These are phyloP conservation scores for Calonectria ilicicola DNA, from an alignment of 2,329 filamentous ascomycete genomes.

Conservation along the genomic window DNA sequence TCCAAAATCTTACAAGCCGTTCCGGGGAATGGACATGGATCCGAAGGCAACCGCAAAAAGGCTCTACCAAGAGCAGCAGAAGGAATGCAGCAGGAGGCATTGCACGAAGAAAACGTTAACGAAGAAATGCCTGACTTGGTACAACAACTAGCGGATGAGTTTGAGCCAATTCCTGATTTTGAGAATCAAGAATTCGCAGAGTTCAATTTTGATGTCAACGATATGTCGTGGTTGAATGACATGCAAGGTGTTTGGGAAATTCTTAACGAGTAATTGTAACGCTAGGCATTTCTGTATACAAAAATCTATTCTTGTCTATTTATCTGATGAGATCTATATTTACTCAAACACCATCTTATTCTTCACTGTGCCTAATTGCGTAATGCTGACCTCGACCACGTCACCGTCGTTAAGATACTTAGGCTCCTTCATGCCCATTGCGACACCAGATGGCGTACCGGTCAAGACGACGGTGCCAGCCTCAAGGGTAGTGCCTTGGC, in stretches of 20 bases:
- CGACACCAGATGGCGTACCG: conserved; percentile 61
- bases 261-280: conserved; percentile 34
- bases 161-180: conserved; percentile 36
- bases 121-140: neutral
- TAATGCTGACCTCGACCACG: conserved; percentile 57
- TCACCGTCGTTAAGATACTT: conserved; percentile 57
- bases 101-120: conserved; percentile 16
- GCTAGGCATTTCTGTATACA: neutral
- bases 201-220: conserved; percentile 46
- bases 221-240: conserved; percentile 50
- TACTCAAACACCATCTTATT: conserved; percentile 55
- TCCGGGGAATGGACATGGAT: neutral
- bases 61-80: neutral
- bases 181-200: conserved; percentile 40
- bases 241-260: conserved; percentile 48
- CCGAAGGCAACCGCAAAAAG: neutral
- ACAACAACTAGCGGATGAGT: conserved; percentile 37
- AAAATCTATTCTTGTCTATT: neutral
- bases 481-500: conserved; percentile 62
- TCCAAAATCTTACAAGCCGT: conserved; percentile 46
- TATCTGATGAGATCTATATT: neutral
- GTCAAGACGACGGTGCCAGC: conserved; percentile 64
- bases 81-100: neutral
- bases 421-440: conserved; percentile 58
- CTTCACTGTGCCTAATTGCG: conserved; percentile 45